phyloP scores from a whole-genome alignment of 257 asterid species.

The Striga asiatica region DNA sequence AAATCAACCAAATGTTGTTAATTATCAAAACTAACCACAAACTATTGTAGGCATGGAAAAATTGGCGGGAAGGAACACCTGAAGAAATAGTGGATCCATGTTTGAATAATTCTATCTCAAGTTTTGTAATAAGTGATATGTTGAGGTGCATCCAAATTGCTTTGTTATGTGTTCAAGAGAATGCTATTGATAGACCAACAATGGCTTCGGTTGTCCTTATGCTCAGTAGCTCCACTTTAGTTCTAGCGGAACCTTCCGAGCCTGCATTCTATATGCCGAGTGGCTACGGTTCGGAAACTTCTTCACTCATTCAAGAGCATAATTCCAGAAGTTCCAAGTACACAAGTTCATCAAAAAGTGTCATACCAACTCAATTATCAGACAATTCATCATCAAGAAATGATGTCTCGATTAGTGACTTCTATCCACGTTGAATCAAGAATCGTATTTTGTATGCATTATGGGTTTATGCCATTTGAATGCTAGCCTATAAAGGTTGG shows the following conservation, averaged over 20 bases:
- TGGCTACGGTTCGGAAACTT: neutral
- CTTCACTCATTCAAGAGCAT: neutral
- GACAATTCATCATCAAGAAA: conserved; percentile 7
- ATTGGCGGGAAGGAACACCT: conserved; percentile 4
- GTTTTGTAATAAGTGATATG: conserved; percentile 11
- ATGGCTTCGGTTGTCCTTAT: conserved; percentile 21
- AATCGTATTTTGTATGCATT: no score
- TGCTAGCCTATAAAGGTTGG: no score
- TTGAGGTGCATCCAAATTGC: conserved; percentile 24
- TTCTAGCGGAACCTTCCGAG: conserved; percentile 11
- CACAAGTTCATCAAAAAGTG: neutral
- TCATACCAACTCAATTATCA: neutral
- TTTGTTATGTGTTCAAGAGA: conserved; percentile 25
- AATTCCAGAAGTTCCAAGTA: neutral
- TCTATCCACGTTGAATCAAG: no score
- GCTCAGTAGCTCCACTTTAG: conserved; percentile 19
- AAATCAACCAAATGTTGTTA: neutral
- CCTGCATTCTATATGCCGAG: conserved; percentile 17
- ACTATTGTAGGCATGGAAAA: conserved; percentile 13
- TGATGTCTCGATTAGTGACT: neutral
- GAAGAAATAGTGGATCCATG: conserved; percentile 7
- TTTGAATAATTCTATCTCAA: neutral
- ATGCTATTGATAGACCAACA: conserved; percentile 19
- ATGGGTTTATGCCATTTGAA: no score
- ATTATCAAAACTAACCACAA: neutral